Evolutionary conservation across 768 basidiomycete species (phyloP).

Genomic region (Leucosporidium creatinivorum): DNA sequence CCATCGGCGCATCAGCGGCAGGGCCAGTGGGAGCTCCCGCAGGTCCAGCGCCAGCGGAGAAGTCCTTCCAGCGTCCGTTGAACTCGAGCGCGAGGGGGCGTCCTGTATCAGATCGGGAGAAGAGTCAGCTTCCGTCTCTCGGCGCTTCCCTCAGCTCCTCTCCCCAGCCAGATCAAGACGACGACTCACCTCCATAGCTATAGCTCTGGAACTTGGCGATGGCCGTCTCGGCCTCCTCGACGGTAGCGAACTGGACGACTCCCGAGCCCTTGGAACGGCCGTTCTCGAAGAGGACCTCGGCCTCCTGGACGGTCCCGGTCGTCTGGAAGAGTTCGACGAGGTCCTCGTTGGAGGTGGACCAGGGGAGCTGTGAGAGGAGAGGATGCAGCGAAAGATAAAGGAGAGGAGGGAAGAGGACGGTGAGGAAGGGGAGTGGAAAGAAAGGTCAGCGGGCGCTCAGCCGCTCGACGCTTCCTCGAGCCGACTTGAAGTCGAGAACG

Average conservation of each 20-base stretch:
- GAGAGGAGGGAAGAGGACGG: not conserved
- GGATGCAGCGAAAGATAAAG: not conserved
- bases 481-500: not conserved
- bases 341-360: constrained; percentile 99
- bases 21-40: not conserved
- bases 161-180: not conserved
- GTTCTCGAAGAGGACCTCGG: constrained; percentile 89
- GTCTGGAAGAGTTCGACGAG: constrained; percentile 97
- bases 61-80: constrained; percentile 17
- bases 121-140: too few relatives aligned
- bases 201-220: constrained; percentile 33
- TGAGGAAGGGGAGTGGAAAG: not conserved
- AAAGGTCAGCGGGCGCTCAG: not conserved
- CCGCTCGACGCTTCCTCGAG: not conserved
- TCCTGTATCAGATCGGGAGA: not conserved
- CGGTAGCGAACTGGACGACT: constrained; percentile 86
- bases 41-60: not conserved
- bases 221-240: constrained; percentile 74
- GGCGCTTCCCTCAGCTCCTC: not conserved
- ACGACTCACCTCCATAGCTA: constrained; percentile 19
- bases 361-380: constrained; percentile 61
- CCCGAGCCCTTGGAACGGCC: constrained; percentile 89
- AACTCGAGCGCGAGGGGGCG: constrained; percentile 23
- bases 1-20: too few relatives aligned
- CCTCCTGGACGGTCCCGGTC: constrained; percentile 86